phyloP scores from a whole-genome alignment of 345 rosid species.

The Salix brachista region DNA sequence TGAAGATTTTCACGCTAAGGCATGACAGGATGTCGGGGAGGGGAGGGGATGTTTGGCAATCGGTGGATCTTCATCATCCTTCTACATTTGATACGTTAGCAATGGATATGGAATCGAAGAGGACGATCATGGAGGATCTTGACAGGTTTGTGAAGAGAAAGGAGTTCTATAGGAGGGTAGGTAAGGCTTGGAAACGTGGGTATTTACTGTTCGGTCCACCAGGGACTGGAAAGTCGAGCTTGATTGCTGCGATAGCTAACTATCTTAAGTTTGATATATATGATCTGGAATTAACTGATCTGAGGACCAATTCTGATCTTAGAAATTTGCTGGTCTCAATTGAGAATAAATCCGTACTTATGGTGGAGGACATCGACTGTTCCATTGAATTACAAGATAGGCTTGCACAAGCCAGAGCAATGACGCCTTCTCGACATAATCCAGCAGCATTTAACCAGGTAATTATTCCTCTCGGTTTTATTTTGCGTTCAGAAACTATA shows the following conservation, averaged over 20 bases:
- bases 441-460: slow-evolving; percentile 20
- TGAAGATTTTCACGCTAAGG: slow-evolving; percentile 22
- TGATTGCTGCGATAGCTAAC: slow-evolving; percentile 25
- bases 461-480: neutral
- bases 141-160: slow-evolving; percentile 4
- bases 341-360: slow-evolving; percentile 3
- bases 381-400: slow-evolving; percentile 6
- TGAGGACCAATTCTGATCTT: slow-evolving; percentile 21
- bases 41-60: slow-evolving; percentile 19
- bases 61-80: slow-evolving; percentile 26
- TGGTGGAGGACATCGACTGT: slow-evolving; percentile 15
- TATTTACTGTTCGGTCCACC: slow-evolving; percentile 15
- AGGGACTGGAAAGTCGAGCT: slow-evolving; percentile 19
- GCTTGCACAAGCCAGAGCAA: slow-evolving; percentile 21
- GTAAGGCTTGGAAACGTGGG: slow-evolving; percentile 20
- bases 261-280: slow-evolving; percentile 16
- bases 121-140: slow-evolving; percentile 13
- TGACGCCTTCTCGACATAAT: slow-evolving; percentile 26
- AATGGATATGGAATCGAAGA: slow-evolving; percentile 18
- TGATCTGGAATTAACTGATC: slow-evolving; percentile 19
- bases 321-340: slow-evolving; percentile 11
- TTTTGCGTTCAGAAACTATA: too few species aligned
- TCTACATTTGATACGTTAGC: slow-evolving; percentile 12
- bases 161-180: slow-evolving; percentile 21
- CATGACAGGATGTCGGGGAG: slow-evolving; percentile 5